Evolutionary conservation across 768 basidiomycete genomes (phyloP), one percentile per base, ranked within the genome.

Genomic region (Lactarius quietus): DNA sequence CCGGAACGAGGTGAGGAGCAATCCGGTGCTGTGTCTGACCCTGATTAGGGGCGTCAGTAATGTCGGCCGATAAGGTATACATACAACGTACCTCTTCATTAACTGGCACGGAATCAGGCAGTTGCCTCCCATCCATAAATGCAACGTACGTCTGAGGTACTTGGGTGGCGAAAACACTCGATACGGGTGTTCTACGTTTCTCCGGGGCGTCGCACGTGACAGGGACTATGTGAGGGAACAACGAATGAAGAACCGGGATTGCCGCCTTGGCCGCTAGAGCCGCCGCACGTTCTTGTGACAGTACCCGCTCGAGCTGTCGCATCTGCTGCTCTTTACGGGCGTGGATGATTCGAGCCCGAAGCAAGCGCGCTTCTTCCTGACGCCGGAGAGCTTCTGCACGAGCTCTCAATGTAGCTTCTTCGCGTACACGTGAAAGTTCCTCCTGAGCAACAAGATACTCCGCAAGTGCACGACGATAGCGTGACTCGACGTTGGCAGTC

Each of bases 391-490:
- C 54, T 31, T 60, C 63, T 4, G 39, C 51, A 6, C 56, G 55
- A 4, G 62, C 64, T 4, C 36, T 61, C 18, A 35, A 6, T 10
- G 26, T 20, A 23, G 55, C 64, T 28, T 59, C 63, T 18, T 65
- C 55, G 8, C 60, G 62, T 2, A 55, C 39, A 9, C 64, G 61
- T 17, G 62, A n/a, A 3, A 38, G 4, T 43, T 70, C 64, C 17
- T 69, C 48, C 36, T 65, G 64, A 3, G 64, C 67, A 3, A 45
- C 51, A 18, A 61, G 41, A 23, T 66, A 54, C 35, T 63, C 63
- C 6, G 45, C 38, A 36, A 70, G 53, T 1, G 67, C 64, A 45
- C 57, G 64, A 33, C 61, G 69, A 61, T 68, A 70, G 31, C 61
- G 69, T 23, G 54, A 28, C 51, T 52, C 41, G 9, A 61, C 61